Evolutionary conservation across 305 asterid species (phyloP), one percentile per base, ranked within the genome.

Genomic region (Solanum aculeatissimum): DNA sequence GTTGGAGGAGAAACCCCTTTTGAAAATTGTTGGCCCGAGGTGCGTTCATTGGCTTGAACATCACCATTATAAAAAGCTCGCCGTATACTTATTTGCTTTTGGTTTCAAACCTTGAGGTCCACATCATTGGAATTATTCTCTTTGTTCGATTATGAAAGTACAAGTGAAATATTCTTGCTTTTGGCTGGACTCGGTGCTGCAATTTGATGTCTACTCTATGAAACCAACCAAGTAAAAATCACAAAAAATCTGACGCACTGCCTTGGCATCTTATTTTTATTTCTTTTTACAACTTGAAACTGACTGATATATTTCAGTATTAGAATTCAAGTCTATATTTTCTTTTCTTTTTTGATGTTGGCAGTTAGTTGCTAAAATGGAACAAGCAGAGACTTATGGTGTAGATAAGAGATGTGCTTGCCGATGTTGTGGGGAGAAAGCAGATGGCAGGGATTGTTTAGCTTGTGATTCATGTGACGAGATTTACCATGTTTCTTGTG

Each of bases 381-480:
- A 89, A 80, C 82, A 84, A 81, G 68, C 78, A 32, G 86, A 84
- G 75, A 82, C 82, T 54, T 68, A 85, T 83, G 78, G 83, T 18
- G 81, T 23, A 38, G 58, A 84, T 85, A 82, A 88, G 85, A 85
- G 86, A 80, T 88, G 87, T 84, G 85, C 92, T 27, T 95, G 98
- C 92, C 86, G 81, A 84, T 84, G 53, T 14, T 95, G 97, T 86
- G 88, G 92, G 81, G 91, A 89, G 85, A 92, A 90, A 83, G 92
- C 95, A 2, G 95, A 95, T 84, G 98, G 95, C 84, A 89, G 84
- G 84, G 89, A 89, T 69, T 87, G 93, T 88, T 91, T 97, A 77
- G 93, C 93, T 62, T 97, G 99, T 81, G 98, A 97, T 89, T 93
- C 97, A 11, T 97, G 99, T 15, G 99, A 97, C 83, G 95, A 90